These are phyloP conservation scores for Ascochyta pisi DNA, from an alignment of 2,329 filamentous ascomycete species.

Conservation along the genomic window DNA sequence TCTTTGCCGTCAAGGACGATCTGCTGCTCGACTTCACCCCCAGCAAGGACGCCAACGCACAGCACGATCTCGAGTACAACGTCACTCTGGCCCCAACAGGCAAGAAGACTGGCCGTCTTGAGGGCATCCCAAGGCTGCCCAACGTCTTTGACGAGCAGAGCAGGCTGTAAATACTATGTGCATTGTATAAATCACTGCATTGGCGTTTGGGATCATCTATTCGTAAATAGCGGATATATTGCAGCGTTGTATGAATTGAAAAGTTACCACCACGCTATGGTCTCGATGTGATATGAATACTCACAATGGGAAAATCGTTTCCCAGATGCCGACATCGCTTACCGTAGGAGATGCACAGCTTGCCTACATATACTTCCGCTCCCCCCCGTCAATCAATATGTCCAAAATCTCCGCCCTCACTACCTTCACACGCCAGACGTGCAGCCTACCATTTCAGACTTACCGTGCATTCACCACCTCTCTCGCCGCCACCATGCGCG, in stretches of 20 bases:
- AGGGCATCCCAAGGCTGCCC: slow-evolving; percentile 43
- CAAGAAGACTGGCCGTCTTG: slow-evolving; percentile 39
- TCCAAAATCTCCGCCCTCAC: not conserved
- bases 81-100: slow-evolving; percentile 60
- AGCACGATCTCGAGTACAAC: slow-evolving; percentile 68
- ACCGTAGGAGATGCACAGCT: not conserved
- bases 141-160: slow-evolving; percentile 34
- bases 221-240: slow-evolving; percentile 23
- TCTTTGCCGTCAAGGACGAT: slow-evolving; percentile 68
- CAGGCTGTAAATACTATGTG: slow-evolving; percentile 29
- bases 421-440: not conserved
- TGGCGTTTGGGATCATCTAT: slow-evolving; percentile 19
- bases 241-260: slow-evolving; percentile 9
- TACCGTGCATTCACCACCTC: slow-evolving; percentile 10
- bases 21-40: slow-evolving; percentile 65
- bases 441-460: not conserved
- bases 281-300: no score
- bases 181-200: slow-evolving; percentile 8
- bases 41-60: slow-evolving; percentile 59
- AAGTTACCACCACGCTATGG: not conserved
- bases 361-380: slow-evolving; percentile 3
- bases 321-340: slow-evolving; percentile 11
- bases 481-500: slow-evolving; percentile 56
- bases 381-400: not conserved
- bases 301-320: slow-evolving; percentile 8